Evolutionary conservation across 2,329 filamentous ascomycete species (phyloP).

Genomic region (Colletotrichum lini): DNA sequence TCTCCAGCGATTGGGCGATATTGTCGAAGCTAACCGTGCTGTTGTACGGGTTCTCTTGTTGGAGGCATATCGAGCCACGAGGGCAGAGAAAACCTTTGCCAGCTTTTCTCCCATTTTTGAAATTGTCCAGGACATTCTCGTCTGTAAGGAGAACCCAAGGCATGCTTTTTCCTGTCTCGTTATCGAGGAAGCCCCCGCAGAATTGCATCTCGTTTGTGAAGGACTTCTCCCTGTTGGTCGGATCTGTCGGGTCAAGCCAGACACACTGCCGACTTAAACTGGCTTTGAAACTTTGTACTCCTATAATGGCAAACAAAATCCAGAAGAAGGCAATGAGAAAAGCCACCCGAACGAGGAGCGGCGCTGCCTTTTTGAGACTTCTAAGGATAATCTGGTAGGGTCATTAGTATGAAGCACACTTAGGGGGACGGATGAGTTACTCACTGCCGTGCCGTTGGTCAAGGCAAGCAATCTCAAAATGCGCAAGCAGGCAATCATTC

Average conservation of each 20-base stretch:
- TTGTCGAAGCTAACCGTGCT: slow-evolving; percentile 96
- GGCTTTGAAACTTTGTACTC: slow-evolving; percentile 95
- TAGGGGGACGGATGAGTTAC: slow-evolving; percentile 49
- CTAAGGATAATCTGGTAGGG: slow-evolving; percentile 83
- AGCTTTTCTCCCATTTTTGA: slow-evolving; percentile 63
- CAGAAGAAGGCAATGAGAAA: slow-evolving; percentile 98
- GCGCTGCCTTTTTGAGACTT: slow-evolving; percentile 95
- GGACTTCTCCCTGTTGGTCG: slow-evolving; percentile 65
- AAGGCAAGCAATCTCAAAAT: slow-evolving; percentile 92
- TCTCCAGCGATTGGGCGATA: slow-evolving; percentile 89
- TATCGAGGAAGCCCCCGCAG: slow-evolving; percentile 86
- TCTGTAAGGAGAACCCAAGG: slow-evolving; percentile 74
- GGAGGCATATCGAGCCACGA: slow-evolving; percentile 83
- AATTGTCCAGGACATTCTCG: slow-evolving; percentile 56
- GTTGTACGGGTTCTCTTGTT: slow-evolving; percentile 84
- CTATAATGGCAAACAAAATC: slow-evolving; percentile 96
- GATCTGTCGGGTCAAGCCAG: slow-evolving; percentile 78
- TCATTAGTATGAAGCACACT: slow-evolving; percentile 40
- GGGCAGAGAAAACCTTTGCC: slow-evolving; percentile 94
- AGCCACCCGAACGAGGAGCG: slow-evolving; percentile 90
- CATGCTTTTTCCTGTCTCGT: slow-evolving; percentile 66
- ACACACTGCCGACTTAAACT: slow-evolving; percentile 84
- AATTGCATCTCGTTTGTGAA: slow-evolving; percentile 80
- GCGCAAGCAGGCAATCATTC: slow-evolving; percentile 95
- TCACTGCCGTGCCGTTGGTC: slow-evolving; percentile 91